phyloP scores from a whole-genome alignment of 495 filamentous ascomycete genomes.

The Penicillium flavigenum region DNA sequence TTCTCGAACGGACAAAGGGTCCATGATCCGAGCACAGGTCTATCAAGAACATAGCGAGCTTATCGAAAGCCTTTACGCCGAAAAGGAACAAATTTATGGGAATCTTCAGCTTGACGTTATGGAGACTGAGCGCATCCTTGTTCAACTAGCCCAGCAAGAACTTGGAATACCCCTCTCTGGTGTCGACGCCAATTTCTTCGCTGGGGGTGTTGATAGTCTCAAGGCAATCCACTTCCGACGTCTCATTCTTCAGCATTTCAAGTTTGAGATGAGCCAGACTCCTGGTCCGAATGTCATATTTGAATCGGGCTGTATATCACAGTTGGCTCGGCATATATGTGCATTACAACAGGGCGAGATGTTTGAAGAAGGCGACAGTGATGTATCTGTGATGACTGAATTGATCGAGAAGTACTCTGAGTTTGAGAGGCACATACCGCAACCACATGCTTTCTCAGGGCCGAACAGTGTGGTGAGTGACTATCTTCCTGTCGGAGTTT shows the following conservation, averaged over 20 bases:
- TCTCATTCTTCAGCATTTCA: constrained; percentile 48
- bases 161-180: constrained; percentile 42
- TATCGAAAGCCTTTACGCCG: constrained; percentile 50
- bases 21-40: constrained; percentile 55
- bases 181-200: constrained; percentile 51
- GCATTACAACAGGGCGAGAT: constrained; percentile 37
- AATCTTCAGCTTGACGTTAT: constrained; percentile 36
- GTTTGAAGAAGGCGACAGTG: constrained; percentile 22
- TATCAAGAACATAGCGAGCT: constrained; percentile 46
- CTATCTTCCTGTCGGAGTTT: not conserved
- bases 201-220: constrained; percentile 59
- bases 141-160: constrained; percentile 39
- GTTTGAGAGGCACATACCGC: constrained; percentile 40
- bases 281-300: constrained; percentile 51
- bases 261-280: constrained; percentile 30
- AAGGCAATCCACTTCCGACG: constrained; percentile 57
- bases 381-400: constrained; percentile 38
- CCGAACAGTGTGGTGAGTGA: constrained; percentile 44
- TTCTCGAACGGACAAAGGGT: constrained; percentile 56
- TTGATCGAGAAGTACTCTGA: constrained; percentile 52
- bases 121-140: constrained; percentile 43
- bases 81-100: constrained; percentile 29
- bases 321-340: constrained; percentile 48
- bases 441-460: constrained; percentile 19
- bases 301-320: constrained; percentile 47